Evolutionary conservation across 768 basidiomycete species (phyloP).

Genomic region (Pulveroboletus ravenelii): DNA sequence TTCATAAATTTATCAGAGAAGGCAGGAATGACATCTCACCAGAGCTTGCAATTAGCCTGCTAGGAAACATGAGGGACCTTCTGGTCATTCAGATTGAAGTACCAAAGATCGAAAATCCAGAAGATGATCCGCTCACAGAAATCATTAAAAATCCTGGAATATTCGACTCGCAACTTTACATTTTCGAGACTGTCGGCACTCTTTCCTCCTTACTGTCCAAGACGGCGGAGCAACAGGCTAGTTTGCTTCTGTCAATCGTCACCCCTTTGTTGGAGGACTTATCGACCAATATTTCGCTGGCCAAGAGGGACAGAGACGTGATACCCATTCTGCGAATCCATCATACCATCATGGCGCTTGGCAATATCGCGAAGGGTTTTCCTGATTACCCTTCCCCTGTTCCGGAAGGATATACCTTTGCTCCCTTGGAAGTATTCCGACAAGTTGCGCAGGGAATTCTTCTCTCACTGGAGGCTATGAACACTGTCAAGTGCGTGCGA

Average conservation of each 20-base stretch:
- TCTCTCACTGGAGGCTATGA: constrained; percentile 85
- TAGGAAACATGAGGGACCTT: constrained; percentile 72
- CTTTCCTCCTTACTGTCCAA: constrained; percentile 74
- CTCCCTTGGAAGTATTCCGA: constrained; percentile 74
- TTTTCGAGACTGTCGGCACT: constrained; percentile 88
- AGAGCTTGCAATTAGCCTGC: constrained; percentile 64
- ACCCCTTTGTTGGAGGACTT: constrained; percentile 79
- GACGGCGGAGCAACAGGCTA: constrained; percentile 60
- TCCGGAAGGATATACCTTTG: constrained; percentile 61
- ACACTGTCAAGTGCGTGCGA: constrained; percentile 77
- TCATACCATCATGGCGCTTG: constrained; percentile 91
- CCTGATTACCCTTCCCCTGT: constrained; percentile 79
- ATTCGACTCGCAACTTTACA: constrained; percentile 89
- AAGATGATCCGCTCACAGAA: constrained; percentile 73
- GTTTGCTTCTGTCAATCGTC: constrained; percentile 69
- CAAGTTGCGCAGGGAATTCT: constrained; percentile 84
- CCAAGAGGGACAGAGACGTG: constrained; percentile 59
- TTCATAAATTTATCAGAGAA: constrained; percentile 88
- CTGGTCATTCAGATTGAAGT: constrained; percentile 71
- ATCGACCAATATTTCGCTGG: constrained; percentile 49
- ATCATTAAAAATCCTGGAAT: constrained; percentile 66
- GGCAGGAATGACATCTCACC: constrained; percentile 69
- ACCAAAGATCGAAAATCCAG: constrained; percentile 69
- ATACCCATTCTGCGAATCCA: constrained; percentile 84
- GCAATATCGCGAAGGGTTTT: constrained; percentile 94